A percentile compares a stretch with the other conserved stretches of the same genome.
Conservation (phyloP, 805 yeast genomes). For the Candida awuae region DNA sequence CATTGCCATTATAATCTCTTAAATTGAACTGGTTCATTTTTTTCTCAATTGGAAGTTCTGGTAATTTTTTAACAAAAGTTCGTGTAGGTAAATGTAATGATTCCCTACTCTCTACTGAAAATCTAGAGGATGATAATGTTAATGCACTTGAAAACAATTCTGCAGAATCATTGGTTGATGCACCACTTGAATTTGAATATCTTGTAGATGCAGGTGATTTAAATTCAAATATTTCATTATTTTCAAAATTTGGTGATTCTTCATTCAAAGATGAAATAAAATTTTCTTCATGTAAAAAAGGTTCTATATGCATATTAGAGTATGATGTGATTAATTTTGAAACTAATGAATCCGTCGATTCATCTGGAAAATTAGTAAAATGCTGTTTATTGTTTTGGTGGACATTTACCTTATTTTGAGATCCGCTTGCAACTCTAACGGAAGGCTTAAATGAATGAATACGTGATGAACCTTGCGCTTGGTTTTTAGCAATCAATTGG, state of each 20-base stretch:
- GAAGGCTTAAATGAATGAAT: too few species aligned
- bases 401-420: too few species aligned
- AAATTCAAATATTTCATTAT: neutral
- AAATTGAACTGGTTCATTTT: conserved; percentile 17
- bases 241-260: neutral
- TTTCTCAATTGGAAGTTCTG: conserved; percentile 21
- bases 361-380: conserved; percentile 1
- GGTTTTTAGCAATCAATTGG: too few species aligned
- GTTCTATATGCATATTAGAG: conserved; percentile 1
- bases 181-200: too few species aligned
- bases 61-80: conserved; percentile 9
- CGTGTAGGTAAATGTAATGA: conserved; percentile 1
- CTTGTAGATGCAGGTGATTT: neutral
- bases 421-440: too few species aligned
- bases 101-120: too few species aligned
- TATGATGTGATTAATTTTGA: conserved; percentile 2
- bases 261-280: too few species aligned
- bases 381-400: conserved; percentile 1
- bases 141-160: conserved; percentile 2
- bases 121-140: too few species aligned
- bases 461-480: too few species aligned
- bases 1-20: conserved; percentile 16
- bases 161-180: neutral
- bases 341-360: conserved; percentile 3
- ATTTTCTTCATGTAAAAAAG: too few species aligned